These are phyloP conservation scores for Leishmania guyanensis DNA, from an alignment of 208 protist genomes.

Conservation along the genomic window DNA sequence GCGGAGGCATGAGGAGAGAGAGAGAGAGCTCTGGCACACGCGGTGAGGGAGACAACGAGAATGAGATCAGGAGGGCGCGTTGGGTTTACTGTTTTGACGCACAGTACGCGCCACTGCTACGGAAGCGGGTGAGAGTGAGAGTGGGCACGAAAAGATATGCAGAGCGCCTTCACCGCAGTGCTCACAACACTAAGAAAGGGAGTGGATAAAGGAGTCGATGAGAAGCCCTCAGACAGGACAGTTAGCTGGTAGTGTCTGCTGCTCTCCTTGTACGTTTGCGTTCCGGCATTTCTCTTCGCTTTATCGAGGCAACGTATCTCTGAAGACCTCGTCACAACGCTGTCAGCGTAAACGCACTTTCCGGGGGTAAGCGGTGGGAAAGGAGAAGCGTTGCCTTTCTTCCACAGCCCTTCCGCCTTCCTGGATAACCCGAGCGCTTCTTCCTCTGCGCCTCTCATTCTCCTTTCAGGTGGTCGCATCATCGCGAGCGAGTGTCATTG, in stretches of 20 bases:
- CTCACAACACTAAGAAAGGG: not conserved
- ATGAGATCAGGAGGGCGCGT: not conserved
- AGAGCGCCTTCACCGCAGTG: not conserved
- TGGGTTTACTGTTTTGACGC: not conserved
- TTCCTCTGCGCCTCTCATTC: not conserved
- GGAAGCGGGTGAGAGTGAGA: not conserved
- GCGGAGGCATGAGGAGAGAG: not conserved
- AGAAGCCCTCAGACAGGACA: no score
- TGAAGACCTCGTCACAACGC: not conserved
- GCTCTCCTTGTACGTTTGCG: not conserved
- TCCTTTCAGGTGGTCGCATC: not conserved
- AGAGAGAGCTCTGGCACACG: not conserved
- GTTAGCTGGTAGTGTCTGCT: not conserved
- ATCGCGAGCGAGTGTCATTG: not conserved
- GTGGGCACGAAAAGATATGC: not conserved
- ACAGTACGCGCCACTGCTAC: not conserved
- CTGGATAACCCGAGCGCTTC: not conserved
- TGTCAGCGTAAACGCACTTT: no score
- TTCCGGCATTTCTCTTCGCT: not conserved
- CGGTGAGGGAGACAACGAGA: not conserved
- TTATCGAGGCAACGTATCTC: not conserved
- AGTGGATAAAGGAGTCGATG: no score
- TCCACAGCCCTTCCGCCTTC: not conserved
- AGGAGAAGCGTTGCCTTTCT: not conserved
- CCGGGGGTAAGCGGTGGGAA: not conserved